phyloP scores from a whole-genome alignment of 495 filamentous ascomycete genomes.

The Lophiostoma macrostomum region DNA sequence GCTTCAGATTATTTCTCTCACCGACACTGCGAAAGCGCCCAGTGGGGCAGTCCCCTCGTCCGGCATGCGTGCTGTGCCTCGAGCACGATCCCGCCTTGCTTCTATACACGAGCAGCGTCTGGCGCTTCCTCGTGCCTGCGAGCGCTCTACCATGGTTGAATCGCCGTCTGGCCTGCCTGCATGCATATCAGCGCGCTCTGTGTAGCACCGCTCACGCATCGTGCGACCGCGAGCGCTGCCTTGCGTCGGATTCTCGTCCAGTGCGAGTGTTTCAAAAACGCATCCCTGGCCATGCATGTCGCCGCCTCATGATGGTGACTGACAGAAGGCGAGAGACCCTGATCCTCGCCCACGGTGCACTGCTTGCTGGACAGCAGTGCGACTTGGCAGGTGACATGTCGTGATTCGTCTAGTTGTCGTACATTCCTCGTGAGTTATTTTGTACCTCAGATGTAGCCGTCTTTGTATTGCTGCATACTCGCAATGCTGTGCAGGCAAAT shows the following conservation, averaged over 20 bases:
- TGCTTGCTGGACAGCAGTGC: constrained; percentile 1
- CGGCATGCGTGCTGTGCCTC: constrained; percentile 19
- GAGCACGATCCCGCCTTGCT: constrained; percentile 21
- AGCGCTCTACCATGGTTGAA: constrained; percentile 15
- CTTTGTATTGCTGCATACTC: constrained; percentile 17
- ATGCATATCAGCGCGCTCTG: constrained; percentile 9
- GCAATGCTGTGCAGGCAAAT: constrained; percentile 24
- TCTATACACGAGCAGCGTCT: constrained; percentile 22
- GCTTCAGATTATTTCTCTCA: constrained; percentile 13
- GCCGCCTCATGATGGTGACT: constrained; percentile 11
- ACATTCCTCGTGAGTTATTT: constrained; percentile 17
- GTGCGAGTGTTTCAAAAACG: constrained; percentile 15
- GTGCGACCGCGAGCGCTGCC: constrained; percentile 12
- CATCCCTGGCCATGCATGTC: constrained; percentile 22
- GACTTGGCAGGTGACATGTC: constrained; percentile 6
- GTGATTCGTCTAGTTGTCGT: too few species aligned
- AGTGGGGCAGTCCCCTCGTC: neutral
- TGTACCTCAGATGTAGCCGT: constrained; percentile 3
- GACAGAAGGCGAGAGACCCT: constrained; percentile 19
- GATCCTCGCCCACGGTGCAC: constrained; percentile 6
- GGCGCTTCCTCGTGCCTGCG: constrained; percentile 21
- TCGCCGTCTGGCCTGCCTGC: neutral
- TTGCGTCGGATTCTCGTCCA: constrained; percentile 26
- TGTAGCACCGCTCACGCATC: constrained; percentile 28
- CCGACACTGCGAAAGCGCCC: constrained; percentile 17